Conservation (phyloP, 2,329 filamentous ascomycete species). For the Fusarium oligoseptatum region DNA sequence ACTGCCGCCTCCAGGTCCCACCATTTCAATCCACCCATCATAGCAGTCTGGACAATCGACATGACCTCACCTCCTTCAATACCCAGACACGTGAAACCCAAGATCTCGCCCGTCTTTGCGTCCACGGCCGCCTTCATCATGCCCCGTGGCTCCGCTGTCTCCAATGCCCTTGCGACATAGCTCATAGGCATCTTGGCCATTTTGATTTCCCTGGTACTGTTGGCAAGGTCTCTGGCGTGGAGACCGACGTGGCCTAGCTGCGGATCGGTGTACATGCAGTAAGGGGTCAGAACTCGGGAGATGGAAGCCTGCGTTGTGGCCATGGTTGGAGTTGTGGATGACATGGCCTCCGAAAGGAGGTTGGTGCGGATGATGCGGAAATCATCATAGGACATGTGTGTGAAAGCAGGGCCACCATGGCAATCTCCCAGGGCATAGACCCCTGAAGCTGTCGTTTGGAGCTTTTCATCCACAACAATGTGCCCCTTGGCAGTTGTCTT, state of each 20-base stretch:
- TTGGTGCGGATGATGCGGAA: conserved; percentile 65
- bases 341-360: conserved; percentile 50
- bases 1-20: conserved; percentile 60
- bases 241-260: conserved; percentile 66
- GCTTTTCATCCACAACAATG: conserved; percentile 58
- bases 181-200: conserved; percentile 65
- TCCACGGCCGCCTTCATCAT: conserved; percentile 67
- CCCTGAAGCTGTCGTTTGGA: conserved; percentile 57
- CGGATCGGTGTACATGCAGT: conserved; percentile 66
- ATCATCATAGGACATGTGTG: conserved; percentile 69
- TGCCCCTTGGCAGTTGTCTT: conserved; percentile 57
- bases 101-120: conserved; percentile 60
- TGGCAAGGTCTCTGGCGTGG: conserved; percentile 55
- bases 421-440: conserved; percentile 66
- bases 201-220: conserved; percentile 52
- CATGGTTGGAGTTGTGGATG: conserved; percentile 44
- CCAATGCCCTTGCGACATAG: conserved; percentile 63
- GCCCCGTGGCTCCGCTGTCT: conserved; percentile 65
- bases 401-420: conserved; percentile 66
- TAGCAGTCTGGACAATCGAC: conserved; percentile 65
- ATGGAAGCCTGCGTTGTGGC: conserved; percentile 41
- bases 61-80: conserved; percentile 67
- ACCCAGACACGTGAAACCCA: conserved; percentile 66
- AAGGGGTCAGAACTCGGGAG: conserved; percentile 56
- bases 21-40: conserved; percentile 62